Conservation (phyloP, 345 rosid species). For the Acer campestre region DNA sequence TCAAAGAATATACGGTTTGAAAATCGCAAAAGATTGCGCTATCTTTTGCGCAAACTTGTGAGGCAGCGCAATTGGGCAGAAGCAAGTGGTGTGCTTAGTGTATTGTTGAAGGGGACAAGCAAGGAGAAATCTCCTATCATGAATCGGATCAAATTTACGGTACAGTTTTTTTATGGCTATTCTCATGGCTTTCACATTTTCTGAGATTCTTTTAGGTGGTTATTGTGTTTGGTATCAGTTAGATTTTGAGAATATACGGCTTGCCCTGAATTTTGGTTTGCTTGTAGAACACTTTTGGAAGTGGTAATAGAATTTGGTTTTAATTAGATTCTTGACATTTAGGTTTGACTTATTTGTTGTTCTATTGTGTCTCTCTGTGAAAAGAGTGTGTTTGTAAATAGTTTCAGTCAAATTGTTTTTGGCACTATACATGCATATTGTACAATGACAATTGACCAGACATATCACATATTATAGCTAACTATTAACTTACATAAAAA, state of each 20-base stretch:
- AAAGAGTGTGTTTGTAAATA: not conserved
- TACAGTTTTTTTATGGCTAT: constrained; percentile 15
- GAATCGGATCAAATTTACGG: constrained; percentile 75
- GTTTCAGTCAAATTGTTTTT: not conserved
- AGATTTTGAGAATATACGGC: not conserved
- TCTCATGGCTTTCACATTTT: not conserved
- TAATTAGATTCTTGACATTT: constrained; percentile 5
- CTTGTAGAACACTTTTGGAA: not conserved
- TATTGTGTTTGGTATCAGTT: constrained; percentile 2
- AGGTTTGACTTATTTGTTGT: not conserved
- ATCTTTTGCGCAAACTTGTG: constrained; percentile 50
- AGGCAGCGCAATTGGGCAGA: constrained; percentile 59
- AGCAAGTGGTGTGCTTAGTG: constrained; percentile 65
- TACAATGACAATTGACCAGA: not conserved
- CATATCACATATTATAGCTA: not conserved
- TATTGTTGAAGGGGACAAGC: constrained; percentile 57
- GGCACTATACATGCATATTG: not conserved
- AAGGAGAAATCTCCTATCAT: constrained; percentile 38
- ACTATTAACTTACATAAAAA: no score
- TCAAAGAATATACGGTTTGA: constrained; percentile 35
- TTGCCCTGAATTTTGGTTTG: constrained; percentile 8
- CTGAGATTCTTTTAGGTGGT: not conserved
- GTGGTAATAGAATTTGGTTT: not conserved
- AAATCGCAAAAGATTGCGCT: constrained; percentile 40
- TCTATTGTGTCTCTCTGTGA: not conserved